Evolutionary conservation across 1,284 basidiomycete species (phyloP).

Genomic region (Golubevia pallescens): DNA sequence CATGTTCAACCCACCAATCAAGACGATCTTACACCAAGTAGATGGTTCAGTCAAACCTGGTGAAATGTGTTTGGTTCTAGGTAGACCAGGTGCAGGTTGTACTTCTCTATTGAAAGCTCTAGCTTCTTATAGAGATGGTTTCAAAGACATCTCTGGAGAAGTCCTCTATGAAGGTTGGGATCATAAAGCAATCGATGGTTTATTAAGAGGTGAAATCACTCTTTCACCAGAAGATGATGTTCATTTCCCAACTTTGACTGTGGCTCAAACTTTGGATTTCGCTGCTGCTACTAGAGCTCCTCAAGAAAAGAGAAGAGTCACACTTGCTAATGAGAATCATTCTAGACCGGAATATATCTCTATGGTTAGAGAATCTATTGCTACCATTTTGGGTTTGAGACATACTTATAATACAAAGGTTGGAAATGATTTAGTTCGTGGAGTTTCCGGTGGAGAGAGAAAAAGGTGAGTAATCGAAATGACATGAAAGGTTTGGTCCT

Average conservation of each 20-base stretch:
- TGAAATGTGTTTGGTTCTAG: constrained; percentile 56
- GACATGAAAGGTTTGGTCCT: too few relatives aligned
- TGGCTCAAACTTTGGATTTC: constrained; percentile 42
- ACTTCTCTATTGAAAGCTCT: constrained; percentile 49
- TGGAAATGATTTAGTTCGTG: constrained; percentile 41
- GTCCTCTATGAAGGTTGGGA: constrained; percentile 39
- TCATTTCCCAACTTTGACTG: constrained; percentile 38
- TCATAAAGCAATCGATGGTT: constrained; percentile 37
- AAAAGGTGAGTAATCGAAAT: too few relatives aligned
- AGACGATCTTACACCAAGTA: constrained; percentile 39
- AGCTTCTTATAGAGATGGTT: constrained; percentile 50
- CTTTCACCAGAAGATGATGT: constrained; percentile 39
- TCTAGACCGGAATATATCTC: constrained; percentile 18
- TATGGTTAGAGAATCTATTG: constrained; percentile 37
- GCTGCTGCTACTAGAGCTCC: constrained; percentile 46
- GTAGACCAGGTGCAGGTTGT: constrained; percentile 50
- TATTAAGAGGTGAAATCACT: constrained; percentile 38
- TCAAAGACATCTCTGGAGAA: constrained; percentile 35
- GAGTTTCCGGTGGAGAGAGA: constrained; percentile 48
- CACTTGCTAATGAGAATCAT: constrained; percentile 9
- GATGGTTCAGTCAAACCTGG: constrained; percentile 48
- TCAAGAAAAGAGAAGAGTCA: constrained; percentile 23
- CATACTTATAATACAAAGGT: constrained; percentile 55
- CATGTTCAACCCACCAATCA: constrained; percentile 25
- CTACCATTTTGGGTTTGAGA: constrained; percentile 43